These are phyloP conservation scores for Globisporangium viniferum DNA, from an alignment of 352 stramenopile genomes.

Conservation along the genomic window DNA sequence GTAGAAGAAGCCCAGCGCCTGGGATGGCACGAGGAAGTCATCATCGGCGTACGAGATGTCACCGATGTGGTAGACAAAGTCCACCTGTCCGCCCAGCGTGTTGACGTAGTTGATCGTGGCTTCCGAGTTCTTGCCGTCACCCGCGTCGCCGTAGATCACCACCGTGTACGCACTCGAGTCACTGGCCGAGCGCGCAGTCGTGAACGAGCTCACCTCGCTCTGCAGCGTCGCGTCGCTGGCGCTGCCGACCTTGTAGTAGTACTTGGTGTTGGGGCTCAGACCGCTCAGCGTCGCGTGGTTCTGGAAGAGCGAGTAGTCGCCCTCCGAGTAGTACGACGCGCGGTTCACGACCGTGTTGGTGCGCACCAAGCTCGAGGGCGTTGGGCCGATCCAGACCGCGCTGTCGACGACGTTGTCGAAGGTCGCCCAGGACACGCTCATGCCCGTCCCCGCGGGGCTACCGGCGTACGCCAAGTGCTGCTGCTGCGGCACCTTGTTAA, in stretches of 20 bases:
- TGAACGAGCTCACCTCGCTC: conserved; percentile 30
- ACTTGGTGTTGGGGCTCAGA: conserved; percentile 32
- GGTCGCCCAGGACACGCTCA: conserved; percentile 61
- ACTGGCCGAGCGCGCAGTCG: conserved; percentile 23
- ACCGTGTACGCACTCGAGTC: conserved; percentile 37
- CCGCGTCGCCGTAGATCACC: conserved; percentile 54
- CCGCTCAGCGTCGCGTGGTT: conserved; percentile 33
- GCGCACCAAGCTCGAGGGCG: conserved; percentile 17
- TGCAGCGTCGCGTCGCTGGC: conserved; percentile 18
- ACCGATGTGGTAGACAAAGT: conserved; percentile 70
- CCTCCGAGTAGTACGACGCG: conserved; percentile 50
- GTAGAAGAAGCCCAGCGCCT: conserved; percentile 69
- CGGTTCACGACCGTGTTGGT: conserved; percentile 16
- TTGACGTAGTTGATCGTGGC: conserved; percentile 29
- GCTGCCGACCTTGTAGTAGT: conserved; percentile 55
- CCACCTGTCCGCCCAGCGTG: conserved; percentile 20
- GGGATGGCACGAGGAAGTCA: conserved; percentile 17
- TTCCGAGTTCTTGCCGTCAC: conserved; percentile 35
- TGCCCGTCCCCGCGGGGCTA: conserved; percentile 38
- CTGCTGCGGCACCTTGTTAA: conserved; percentile 37
- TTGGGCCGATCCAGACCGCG: conserved; percentile 41
- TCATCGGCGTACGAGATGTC: conserved; percentile 58
- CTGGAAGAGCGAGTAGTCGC: conserved; percentile 40
- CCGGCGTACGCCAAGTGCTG: conserved; percentile 59
- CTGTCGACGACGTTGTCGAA: conserved; percentile 39